Evolutionary conservation across 2,329 filamentous ascomycete species (phyloP), one percentile per base, ranked within the genome.

Genomic region (Xylariaceae sp.): DNA sequence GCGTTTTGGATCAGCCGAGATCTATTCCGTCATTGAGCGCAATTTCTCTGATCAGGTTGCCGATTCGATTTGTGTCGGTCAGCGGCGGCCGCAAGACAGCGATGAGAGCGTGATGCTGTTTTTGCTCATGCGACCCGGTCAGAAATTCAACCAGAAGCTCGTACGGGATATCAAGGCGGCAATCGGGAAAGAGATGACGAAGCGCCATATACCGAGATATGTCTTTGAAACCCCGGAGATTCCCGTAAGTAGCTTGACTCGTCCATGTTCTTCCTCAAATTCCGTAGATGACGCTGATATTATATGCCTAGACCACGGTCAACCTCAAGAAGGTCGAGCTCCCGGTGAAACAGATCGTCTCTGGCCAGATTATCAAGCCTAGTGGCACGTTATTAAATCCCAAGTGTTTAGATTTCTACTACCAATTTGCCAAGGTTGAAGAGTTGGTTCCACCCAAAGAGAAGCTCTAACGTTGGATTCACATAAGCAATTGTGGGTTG

Each of bases 291-390:
- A 18, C 37, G 32, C 49, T 56, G 19, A 53, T 39, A 19, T 40
- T 15, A 12, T 21, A 34, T 47, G 10, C 12, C n/a, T 30, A 90
- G 84, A 88, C 85, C 0, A 94, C 89, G 0, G 84, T 94, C 58
- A 94, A 92, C 66, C 71, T 89, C 47, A 94, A 94, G 69, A 94
- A 94, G 70, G 89, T 94, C 3, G 89, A 94, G 68, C 64, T 94
- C 49, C 88, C 88, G 0, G 86, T 94, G 29, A 94, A 94, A 72
- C 86, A 89, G 65, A 94, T 94, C 58, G 85, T 94, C 0, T 89
- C 82, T 0, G 89, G 89, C 0, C 83, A 84, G 62, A 80, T 73
- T 21, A 81, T 94, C 66, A 89, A 87, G 70, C 81, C 88, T 0
- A 89, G 85, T 46, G 88, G 88, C 1, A 92, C 88, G 3, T 70